Evolutionary conservation across 163 green algal species (phyloP).

Genomic region (Chlamydomonas reinhardtii): DNA sequence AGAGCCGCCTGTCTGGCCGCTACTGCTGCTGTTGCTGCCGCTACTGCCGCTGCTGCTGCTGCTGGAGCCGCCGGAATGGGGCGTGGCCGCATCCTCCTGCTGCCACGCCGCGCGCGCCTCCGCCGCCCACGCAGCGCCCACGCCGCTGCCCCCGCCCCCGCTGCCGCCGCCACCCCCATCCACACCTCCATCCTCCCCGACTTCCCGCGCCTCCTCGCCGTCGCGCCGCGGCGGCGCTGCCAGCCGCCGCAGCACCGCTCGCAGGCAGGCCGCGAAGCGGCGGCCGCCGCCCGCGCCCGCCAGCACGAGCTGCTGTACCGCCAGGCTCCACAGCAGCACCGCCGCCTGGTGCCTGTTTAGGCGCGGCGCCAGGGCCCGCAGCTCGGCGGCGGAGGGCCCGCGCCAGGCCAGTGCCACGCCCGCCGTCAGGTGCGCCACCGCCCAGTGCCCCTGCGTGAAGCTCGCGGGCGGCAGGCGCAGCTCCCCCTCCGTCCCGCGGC

Average conservation of each 20-base stretch:
- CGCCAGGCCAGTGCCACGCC: constrained; percentile 28
- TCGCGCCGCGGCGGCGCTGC: too few relatives aligned
- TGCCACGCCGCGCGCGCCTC: too few relatives aligned
- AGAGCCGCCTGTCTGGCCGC: too few relatives aligned
- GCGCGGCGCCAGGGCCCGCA: not conserved
- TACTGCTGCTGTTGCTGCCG: too few relatives aligned
- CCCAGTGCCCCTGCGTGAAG: constrained; percentile 42
- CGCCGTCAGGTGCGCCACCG: constrained; percentile 26
- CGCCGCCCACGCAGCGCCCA: too few relatives aligned
- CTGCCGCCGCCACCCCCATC: not conserved
- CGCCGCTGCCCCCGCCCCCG: too few relatives aligned
- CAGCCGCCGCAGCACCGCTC: not conserved
- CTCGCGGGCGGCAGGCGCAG: constrained; percentile 20
- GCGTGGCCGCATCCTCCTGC: too few relatives aligned
- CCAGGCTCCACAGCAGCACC: constrained; percentile 47
- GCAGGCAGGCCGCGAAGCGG: not conserved
- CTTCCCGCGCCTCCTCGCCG: not conserved
- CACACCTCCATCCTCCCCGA: not conserved
- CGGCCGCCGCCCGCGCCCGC: not conserved
- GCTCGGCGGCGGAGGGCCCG: not conserved
- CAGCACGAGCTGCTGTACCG: constrained; percentile 48
- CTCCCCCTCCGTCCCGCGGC: too few relatives aligned
- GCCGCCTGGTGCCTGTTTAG: constrained; percentile 38
- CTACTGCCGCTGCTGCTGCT: not conserved
- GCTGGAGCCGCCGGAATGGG: not conserved